Percentiles rank a stretch among this genome's conserved stretches.
phyloP scores from a whole-genome alignment of 1,284 basidiomycete genomes.

The Ceratobasidium sp. region DNA sequence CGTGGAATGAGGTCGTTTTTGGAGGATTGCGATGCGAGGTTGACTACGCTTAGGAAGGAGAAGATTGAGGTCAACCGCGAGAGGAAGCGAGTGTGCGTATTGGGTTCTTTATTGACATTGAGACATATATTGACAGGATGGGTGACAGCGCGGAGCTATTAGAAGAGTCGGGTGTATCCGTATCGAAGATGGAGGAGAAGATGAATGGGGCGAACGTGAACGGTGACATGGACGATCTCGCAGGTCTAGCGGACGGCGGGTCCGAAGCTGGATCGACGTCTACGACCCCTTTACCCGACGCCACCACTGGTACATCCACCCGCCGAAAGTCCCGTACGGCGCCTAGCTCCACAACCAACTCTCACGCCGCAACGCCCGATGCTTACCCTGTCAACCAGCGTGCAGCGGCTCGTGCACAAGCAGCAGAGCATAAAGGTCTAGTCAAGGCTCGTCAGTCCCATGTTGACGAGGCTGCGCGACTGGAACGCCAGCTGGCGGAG shows the following conservation, averaged over 20 bases:
- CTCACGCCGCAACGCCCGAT: constrained; percentile 24
- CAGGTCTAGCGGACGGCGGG: constrained; percentile 45
- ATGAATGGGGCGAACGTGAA: constrained; percentile 34
- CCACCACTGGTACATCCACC: constrained; percentile 36
- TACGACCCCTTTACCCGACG: constrained; percentile 37
- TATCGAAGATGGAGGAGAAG: constrained; percentile 50
- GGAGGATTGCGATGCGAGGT: constrained; percentile 87
- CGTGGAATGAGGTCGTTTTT: constrained; percentile 87
- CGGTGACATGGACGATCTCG: constrained; percentile 29
- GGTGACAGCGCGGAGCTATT: constrained; percentile 75
- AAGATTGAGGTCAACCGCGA: constrained; percentile 92
- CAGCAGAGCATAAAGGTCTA: constrained; percentile 67
- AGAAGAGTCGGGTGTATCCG: constrained; percentile 62
- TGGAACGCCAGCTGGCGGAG: constrained; percentile 80
- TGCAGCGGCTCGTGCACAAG: constrained; percentile 69
- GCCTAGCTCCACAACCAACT: constrained; percentile 32
- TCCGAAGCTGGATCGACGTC: constrained; percentile 38
- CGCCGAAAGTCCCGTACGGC: constrained; percentile 40
- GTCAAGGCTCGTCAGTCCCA: constrained; percentile 80
- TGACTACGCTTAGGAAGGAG: constrained; percentile 94
- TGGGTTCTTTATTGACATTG: constrained; percentile 18
- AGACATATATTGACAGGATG: not conserved
- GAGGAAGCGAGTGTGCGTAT: constrained; percentile 83
- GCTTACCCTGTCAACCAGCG: constrained; percentile 44
- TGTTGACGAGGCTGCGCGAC: constrained; percentile 86